These are phyloP conservation scores for Trametes sanguinea DNA, from an alignment of 768 basidiomycete species.

Conservation along the genomic window DNA sequence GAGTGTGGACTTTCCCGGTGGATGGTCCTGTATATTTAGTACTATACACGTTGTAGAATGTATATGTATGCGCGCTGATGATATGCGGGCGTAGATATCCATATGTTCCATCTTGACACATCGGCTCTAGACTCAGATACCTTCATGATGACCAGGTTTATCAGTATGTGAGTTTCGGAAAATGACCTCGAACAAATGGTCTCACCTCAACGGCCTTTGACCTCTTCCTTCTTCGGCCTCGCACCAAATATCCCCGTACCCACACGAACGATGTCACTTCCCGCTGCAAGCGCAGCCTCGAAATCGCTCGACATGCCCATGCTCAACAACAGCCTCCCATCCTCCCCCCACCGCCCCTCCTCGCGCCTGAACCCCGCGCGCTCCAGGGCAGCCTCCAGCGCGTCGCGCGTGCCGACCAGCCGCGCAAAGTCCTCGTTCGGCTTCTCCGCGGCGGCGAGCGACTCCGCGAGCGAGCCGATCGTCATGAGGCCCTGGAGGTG, in stretches of 20 bases:
- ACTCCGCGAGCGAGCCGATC: constrained; percentile 82
- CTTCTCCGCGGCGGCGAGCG: constrained; percentile 50
- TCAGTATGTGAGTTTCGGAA: no score
- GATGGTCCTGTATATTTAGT: constrained; percentile 13
- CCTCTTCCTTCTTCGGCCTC: constrained; percentile 53
- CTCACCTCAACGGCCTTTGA: constrained; percentile 8
- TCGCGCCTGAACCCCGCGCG: constrained; percentile 25
- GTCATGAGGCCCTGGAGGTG: constrained; percentile 92
- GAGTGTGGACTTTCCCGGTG: constrained; percentile 5
- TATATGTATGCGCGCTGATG: constrained; percentile 2
- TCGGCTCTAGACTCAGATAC: no score
- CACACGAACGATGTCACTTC: constrained; percentile 87
- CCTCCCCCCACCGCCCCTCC: constrained; percentile 41
- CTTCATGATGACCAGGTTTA: no score
- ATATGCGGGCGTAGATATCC: no score
- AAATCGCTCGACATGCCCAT: constrained; percentile 99
- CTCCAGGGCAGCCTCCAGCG: constrained; percentile 50
- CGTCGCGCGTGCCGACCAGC: constrained; percentile 64
- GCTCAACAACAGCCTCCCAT: constrained; percentile 62
- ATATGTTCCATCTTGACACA: not conserved
- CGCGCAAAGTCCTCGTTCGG: constrained; percentile 75
- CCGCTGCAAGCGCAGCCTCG: constrained; percentile 78
- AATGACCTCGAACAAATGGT: no score
- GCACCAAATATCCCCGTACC: constrained; percentile 89
- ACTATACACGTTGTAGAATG: constrained; percentile 14